These are phyloP conservation scores for Didymellaceae sp. DNA, from an alignment of 2,329 filamentous ascomycete genomes.

Conservation along the genomic window DNA sequence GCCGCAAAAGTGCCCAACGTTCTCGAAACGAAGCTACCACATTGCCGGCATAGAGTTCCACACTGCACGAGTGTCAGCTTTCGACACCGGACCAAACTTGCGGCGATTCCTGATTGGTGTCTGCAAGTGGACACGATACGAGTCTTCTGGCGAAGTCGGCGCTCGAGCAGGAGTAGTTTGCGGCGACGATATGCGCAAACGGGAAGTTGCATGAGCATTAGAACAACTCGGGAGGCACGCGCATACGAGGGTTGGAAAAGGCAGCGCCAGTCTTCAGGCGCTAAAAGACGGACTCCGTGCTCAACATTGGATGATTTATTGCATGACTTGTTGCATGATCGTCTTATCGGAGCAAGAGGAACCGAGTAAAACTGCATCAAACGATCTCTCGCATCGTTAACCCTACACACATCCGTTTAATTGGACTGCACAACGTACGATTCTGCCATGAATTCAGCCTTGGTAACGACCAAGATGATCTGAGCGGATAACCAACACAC, in stretches of 20 bases:
- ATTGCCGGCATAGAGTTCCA: neutral
- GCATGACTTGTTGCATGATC: slow-evolving; percentile 15
- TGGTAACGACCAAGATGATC: neutral
- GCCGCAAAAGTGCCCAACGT: slow-evolving; percentile 6
- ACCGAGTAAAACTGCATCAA: slow-evolving; percentile 6
- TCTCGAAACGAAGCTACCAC: slow-evolving; percentile 2
- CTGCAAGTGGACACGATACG: neutral
- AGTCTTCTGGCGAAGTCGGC: no score
- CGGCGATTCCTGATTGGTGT: slow-evolving; percentile 5
- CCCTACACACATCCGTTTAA: slow-evolving; percentile 5
- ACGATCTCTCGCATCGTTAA: slow-evolving; percentile 3
- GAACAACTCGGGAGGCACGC: neutral
- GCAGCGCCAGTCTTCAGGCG: neutral
- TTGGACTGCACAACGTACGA: slow-evolving; percentile 5
- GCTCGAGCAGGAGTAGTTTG: no score
- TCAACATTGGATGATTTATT: slow-evolving; percentile 10
- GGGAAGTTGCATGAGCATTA: neutral
- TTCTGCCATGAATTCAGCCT: neutral
- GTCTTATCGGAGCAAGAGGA: slow-evolving; percentile 4
- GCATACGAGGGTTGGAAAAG: neutral
- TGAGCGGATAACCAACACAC: neutral
- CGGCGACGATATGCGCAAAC: neutral
- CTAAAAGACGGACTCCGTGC: neutral
- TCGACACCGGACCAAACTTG: slow-evolving; percentile 9
- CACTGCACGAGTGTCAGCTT: neutral